Percentiles rank a stretch among this genome's conserved stretches.
Evolutionary conservation across 306 rosid species (phyloP).

Genomic region (Dryas drummondii): DNA sequence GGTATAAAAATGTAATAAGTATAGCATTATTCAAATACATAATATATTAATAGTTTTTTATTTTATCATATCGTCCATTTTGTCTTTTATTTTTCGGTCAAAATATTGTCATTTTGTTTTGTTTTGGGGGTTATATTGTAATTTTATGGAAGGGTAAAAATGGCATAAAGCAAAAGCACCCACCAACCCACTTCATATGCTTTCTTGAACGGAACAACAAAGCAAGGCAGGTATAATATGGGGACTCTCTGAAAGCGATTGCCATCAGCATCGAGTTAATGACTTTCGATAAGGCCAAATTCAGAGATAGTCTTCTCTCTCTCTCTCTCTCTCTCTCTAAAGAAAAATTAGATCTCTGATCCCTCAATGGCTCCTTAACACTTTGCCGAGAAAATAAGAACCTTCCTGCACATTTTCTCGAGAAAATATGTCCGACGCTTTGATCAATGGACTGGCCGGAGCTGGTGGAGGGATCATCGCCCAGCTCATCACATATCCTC

Average conservation of each 20-base stretch:
- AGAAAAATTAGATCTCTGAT: not conserved
- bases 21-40: no score
- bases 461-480: slow-evolving; percentile 99
- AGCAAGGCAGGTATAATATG: not conserved
- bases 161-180: not conserved
- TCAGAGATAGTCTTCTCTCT: slow-evolving; percentile 13
- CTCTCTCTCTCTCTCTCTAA: not conserved
- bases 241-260: slow-evolving; percentile 15
- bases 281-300: slow-evolving; percentile 24
- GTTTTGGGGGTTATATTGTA: no score
- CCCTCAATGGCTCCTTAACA: slow-evolving; percentile 5
- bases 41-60: no score
- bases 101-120: no score
- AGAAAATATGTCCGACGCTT: slow-evolving; percentile 80
- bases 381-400: slow-evolving; percentile 20
- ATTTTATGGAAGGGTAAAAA: slow-evolving; percentile 20
- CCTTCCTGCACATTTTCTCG: not conserved
- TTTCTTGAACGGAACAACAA: slow-evolving; percentile 43
- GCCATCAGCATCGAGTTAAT: slow-evolving; percentile 12
- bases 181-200: slow-evolving; percentile 23
- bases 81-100: no score
- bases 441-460: slow-evolving; percentile 96
- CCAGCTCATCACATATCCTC: slow-evolving; percentile 96
- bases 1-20: no score
- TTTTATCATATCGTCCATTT: no score